These are phyloP conservation scores for Chondrus crispus DNA, from an alignment of 23 red algal genomes.

Conservation along the genomic window DNA sequence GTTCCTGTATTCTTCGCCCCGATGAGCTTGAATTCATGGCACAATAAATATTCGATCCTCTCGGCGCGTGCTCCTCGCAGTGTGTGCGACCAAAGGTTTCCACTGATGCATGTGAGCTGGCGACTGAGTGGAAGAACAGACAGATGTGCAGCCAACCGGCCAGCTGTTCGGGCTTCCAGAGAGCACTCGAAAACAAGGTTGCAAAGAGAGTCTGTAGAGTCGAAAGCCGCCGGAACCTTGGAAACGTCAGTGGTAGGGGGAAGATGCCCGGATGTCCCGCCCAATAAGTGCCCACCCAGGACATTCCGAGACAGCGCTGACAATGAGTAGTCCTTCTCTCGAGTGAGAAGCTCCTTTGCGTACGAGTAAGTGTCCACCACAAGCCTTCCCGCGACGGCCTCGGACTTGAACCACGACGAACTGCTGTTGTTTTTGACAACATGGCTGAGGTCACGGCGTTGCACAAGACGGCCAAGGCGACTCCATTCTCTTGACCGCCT, in stretches of 20 bases:
- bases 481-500: slow-evolving; percentile 79
- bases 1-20: slow-evolving; percentile 25
- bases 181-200: slow-evolving; percentile 30
- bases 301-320: slow-evolving; percentile 38
- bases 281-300: neutral
- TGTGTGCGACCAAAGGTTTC: slow-evolving; percentile 89
- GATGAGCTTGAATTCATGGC: slow-evolving; percentile 79
- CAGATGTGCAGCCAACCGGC: slow-evolving; percentile 62
- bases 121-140: slow-evolving; percentile 71
- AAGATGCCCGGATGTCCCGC: neutral
- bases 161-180: slow-evolving; percentile 59
- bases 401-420: slow-evolving; percentile 62
- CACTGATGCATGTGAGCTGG: slow-evolving; percentile 85
- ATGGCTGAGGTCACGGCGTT: slow-evolving; percentile 46
- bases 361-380: slow-evolving; percentile 76
- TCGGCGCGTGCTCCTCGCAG: slow-evolving; percentile 81
- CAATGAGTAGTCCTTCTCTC: slow-evolving; percentile 87
- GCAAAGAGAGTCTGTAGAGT: slow-evolving; percentile 23
- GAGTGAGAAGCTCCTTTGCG: slow-evolving; percentile 64
- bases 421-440: slow-evolving; percentile 43
- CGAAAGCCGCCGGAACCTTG: slow-evolving; percentile 43
- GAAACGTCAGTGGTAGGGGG: slow-evolving; percentile 31
- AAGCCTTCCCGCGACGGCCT: slow-evolving; percentile 80
- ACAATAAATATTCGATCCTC: slow-evolving; percentile 90
- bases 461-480: slow-evolving; percentile 81